phyloP scores from a whole-genome alignment of 2,329 filamentous ascomycete genomes.

The Venturia asperata region DNA sequence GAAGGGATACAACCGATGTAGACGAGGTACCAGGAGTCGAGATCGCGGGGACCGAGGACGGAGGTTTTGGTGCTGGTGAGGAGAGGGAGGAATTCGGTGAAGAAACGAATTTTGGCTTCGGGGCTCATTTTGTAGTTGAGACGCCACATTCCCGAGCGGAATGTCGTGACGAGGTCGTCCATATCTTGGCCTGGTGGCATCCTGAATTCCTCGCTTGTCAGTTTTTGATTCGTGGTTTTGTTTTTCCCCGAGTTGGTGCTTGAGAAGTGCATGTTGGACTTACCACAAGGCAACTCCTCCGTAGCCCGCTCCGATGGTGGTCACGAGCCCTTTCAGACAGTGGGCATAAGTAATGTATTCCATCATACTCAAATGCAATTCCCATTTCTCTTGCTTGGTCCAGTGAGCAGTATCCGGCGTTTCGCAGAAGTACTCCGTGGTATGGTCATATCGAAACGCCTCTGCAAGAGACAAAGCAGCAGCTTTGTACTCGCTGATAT shows the following conservation, averaged over 20 bases:
- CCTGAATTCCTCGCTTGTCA: constrained; percentile 41
- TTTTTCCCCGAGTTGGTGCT: not conserved
- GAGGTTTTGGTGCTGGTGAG: constrained; percentile 65
- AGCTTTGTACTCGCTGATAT: constrained; percentile 60
- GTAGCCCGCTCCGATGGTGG: constrained; percentile 66
- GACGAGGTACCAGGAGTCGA: constrained; percentile 71
- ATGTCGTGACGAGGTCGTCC: constrained; percentile 63
- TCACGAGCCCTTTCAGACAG: constrained; percentile 65
- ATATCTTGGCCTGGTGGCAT: constrained; percentile 67
- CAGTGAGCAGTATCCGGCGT: constrained; percentile 58
- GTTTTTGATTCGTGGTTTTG: not conserved
- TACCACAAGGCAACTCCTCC: constrained; percentile 75
- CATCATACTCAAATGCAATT: constrained; percentile 68
- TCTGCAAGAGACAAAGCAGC: constrained; percentile 67
- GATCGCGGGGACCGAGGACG: constrained; percentile 59
- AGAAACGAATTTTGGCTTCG: constrained; percentile 69
- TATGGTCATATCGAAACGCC: constrained; percentile 68
- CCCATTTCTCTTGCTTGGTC: constrained; percentile 63
- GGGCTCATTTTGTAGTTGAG: constrained; percentile 65
- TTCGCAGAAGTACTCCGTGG: constrained; percentile 68
- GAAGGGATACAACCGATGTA: constrained; percentile 71
- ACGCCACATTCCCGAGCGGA: constrained; percentile 72
- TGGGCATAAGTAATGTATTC: constrained; percentile 71
- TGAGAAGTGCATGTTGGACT: constrained; percentile 27
- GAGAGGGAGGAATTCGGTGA: constrained; percentile 66